A percentile compares a stretch with the other conserved stretches of the same genome.
Evolutionary conservation across 257 asterid species (phyloP).

Genomic region (Schizonepeta tenuifolia): DNA sequence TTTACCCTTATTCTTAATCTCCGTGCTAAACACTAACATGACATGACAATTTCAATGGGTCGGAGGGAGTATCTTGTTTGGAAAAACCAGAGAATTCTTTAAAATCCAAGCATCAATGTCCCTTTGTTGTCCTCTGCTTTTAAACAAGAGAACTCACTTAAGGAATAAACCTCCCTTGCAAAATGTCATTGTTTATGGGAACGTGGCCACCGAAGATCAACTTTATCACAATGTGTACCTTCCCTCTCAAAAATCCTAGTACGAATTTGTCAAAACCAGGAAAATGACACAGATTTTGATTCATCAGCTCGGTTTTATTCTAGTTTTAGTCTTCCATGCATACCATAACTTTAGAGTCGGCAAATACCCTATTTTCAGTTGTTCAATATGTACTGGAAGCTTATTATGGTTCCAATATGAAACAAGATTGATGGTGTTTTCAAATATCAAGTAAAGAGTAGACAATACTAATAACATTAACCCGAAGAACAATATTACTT

Average conservation of each 20-base stretch:
- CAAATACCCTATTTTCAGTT: not conserved
- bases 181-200: not conserved
- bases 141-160: not conserved
- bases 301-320: conserved; percentile 6
- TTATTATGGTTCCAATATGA: not conserved
- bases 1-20: too few species aligned
- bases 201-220: not conserved
- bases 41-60: too few species aligned
- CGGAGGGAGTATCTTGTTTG: too few species aligned
- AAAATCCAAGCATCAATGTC: not conserved
- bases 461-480: not conserved
- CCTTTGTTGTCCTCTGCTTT: not conserved
- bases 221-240: not conserved
- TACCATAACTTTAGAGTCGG: not conserved
- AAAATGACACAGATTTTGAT: conserved; percentile 1
- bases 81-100: conserved; percentile 14
- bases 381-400: conserved; percentile 11
- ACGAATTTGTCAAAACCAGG: not conserved
- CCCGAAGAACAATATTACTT: not conserved
- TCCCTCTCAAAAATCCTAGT: not conserved
- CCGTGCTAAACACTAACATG: too few species aligned
- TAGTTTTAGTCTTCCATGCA: not conserved
- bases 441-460: conserved; percentile 1
- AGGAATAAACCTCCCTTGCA: conserved; percentile 1
- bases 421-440: not conserved